Conservation (phyloP, 2,329 filamentous ascomycete genomes). For the Nothopassalora personata region DNA sequence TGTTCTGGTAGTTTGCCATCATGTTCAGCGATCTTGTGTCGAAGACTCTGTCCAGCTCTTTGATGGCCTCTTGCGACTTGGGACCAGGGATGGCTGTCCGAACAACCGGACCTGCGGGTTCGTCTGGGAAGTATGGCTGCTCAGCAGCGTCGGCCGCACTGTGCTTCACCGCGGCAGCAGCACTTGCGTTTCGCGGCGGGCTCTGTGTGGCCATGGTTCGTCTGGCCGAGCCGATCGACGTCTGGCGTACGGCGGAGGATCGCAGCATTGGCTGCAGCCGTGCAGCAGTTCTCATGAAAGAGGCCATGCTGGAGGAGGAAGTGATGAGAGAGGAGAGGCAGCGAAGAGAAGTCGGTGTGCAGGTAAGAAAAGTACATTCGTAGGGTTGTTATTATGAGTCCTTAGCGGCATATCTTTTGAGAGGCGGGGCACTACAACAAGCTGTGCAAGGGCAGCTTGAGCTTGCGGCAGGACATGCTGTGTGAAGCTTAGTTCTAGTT, state of each 20-base stretch:
- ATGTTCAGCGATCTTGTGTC: conserved; percentile 83
- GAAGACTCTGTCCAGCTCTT: conserved; percentile 71
- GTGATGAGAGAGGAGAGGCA: not conserved
- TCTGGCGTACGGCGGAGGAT: conserved; percentile 11
- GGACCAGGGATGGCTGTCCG: conserved; percentile 67
- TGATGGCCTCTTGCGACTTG: conserved; percentile 61
- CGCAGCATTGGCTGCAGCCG: conserved; percentile 29
- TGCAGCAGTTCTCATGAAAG: conserved; percentile 28
- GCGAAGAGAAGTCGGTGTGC: not conserved
- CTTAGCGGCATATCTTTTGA: not conserved
- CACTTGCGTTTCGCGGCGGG: conserved; percentile 26
- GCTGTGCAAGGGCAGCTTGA: too few species aligned
- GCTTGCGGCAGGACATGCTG: not conserved
- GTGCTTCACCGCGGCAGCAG: conserved; percentile 28
- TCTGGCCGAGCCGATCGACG: conserved; percentile 7
- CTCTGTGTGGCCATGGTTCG: conserved; percentile 31
- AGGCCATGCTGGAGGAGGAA: conserved; percentile 27
- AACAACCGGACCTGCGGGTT: conserved; percentile 52
- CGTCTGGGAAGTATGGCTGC: conserved; percentile 46
- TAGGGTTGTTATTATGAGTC: not conserved
- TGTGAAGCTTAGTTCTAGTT: too few species aligned
- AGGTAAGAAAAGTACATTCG: not conserved
- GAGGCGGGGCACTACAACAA: not conserved
- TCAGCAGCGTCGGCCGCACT: conserved; percentile 23
- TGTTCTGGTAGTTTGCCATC: conserved; percentile 69